Evolutionary conservation across 805 yeast species (phyloP), one percentile per base, ranked within the genome.

Genomic region (Metschnikowia kunwiensis): DNA sequence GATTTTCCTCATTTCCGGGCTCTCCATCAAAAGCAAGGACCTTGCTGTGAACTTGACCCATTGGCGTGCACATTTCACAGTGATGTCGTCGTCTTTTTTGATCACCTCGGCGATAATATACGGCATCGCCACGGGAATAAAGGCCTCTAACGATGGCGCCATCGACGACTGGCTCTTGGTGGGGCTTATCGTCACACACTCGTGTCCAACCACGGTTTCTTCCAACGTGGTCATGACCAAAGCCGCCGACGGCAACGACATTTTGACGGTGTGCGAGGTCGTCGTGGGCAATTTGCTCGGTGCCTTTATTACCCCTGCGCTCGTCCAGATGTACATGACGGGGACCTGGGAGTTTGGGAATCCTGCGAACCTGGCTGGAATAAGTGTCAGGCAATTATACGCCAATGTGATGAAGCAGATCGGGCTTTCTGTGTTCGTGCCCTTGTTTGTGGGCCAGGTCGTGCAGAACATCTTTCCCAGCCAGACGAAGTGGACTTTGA

Each of bases 181-280:
- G 10, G 96, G 96, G 1, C 60, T 88, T 40, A 75, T 88, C 13
- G 82, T 86, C 30, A 84, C 95, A 2, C 85, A 86, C 20, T 75
- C 91, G 9, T 85, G 94, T 57, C 96, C 96, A 19, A 88, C 96
- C 7, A 88, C 96, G 0, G 95, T 88, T 13, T 78, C 89, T 0
- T 86, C 96, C 2, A 88, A 88, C 55, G 96, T 88, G 19, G 89
- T 88, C 19, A 88, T 88, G 96, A 88, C 96, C 5, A 73, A 79
- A 35, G 75, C 75, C 40, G 95, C 96, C 0, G 79, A 82, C 47
- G 96, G 96, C 7, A 86, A 87, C 58, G 89, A 78, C 46, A 61
- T 82, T 12, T 61, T 87, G 35, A 81, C 95, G 13, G 65, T 86
- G 5, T 81, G 93, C 56, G 95, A 86, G 57, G 96, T 88, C 7